Evolutionary conservation across 73 alveolate species (phyloP), one percentile per base, ranked within the genome.

Genomic region (Durusdinium trenchii): DNA sequence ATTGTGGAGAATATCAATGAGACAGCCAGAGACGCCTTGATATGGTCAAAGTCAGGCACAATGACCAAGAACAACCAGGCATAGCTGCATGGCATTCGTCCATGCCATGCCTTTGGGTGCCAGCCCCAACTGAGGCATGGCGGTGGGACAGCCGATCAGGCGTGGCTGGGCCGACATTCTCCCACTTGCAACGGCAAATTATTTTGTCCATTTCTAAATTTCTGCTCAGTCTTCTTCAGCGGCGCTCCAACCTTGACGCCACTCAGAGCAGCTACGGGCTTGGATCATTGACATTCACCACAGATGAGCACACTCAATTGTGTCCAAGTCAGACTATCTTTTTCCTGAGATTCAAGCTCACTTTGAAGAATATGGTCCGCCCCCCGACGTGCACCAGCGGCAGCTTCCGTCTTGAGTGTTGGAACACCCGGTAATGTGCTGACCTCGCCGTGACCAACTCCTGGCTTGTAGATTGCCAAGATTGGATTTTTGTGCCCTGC

Each of bases 231-330:
- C 23, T 91, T 91, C 98, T 91, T 91, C 98, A 91, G 98, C 45
- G 98, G 98, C 42, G 87, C 90, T 47, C 98, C 98, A 6, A 91
- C 90, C 60, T 57, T 67, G 52, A 76, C 85, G 87, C 98, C 98
- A 35, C 61, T 91, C 61, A 35, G 98, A 91, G 46, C 43, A 42
- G 98, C n/a, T 48, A 50, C 87, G 40, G 12, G 86, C 67, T 46
- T 5, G 69, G 32, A 57, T 57, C 32, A 30, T 16, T 30, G 51
- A 35, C 0, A 36, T 14, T 20, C 28, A 0, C 38, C 36, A 7
- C 42, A 60, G 30, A 60, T 2, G 47, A 36, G 3, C 45, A 30
- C 26, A 18, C 35, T 36, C 16, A 71, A 43, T 35, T 60, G 3
- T 2, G n/a, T 38, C 26, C 14, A 32, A 26, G 28, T 32, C 50